A percentile compares a stretch with the other conserved stretches of the same genome.
phyloP scores from a whole-genome alignment of 2,329 filamentous ascomycete species.

The Clonostachys byssicola region DNA sequence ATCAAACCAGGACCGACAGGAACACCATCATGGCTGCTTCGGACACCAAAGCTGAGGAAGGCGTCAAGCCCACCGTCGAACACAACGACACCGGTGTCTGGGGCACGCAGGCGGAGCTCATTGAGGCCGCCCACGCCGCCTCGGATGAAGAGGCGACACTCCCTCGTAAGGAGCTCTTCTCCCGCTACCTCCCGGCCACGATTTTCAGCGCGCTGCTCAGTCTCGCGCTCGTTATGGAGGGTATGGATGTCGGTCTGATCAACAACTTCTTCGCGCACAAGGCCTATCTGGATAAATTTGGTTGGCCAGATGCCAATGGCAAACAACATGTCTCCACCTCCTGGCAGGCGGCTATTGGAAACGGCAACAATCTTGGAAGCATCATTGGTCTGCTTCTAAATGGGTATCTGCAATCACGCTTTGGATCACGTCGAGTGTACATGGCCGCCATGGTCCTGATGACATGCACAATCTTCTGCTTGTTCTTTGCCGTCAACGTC shows the following conservation, averaged over 20 bases:
- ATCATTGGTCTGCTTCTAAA: conserved; percentile 41
- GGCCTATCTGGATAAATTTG: conserved; percentile 23
- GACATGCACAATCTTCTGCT: conserved; percentile 32
- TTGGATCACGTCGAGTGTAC: conserved; percentile 34
- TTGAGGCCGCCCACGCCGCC: conserved; percentile 22
- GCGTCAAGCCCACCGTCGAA: too few species aligned
- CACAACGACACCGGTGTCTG: too few species aligned
- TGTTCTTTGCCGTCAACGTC: conserved; percentile 31
- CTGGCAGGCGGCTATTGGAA: conserved; percentile 42
- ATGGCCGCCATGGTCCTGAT: conserved; percentile 27
- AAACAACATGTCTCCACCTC: conserved; percentile 32
- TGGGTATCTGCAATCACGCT: conserved; percentile 35
- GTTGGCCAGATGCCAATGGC: conserved; percentile 22
- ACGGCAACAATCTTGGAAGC: conserved; percentile 34
- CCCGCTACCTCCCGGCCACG: conserved; percentile 18
- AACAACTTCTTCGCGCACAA: conserved; percentile 29
- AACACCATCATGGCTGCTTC: too few species aligned
- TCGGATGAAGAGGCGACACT: conserved; percentile 19
- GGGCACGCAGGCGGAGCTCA: conserved; percentile 15
- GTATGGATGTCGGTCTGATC: conserved; percentile 30
- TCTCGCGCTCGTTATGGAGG: conserved; percentile 20
- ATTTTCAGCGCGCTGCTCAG: conserved; percentile 20
- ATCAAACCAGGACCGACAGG: too few species aligned
- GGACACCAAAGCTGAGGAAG: too few species aligned
- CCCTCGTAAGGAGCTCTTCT: conserved; percentile 22